Base-by-base conservation (phyloP, 2,329 filamentous ascomycete species). In the Endoconidiophora polonica region DNA sequence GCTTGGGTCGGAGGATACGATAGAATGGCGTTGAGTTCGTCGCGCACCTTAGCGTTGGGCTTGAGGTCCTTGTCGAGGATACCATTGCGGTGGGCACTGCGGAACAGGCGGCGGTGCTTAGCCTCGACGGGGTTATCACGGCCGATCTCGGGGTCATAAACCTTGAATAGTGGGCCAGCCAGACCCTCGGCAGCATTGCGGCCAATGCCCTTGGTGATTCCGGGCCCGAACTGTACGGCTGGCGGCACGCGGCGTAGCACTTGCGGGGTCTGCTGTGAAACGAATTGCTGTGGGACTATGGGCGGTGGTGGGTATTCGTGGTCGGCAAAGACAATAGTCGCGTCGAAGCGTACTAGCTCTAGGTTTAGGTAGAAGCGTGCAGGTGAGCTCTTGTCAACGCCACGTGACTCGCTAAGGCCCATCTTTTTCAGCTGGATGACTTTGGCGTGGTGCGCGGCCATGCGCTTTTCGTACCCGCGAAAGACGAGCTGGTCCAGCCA, bases 401-500 rank as follows among this genome's bases (percentile, higher is more conserved):
- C 61, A 24, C 22, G 33, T 9, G 37, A 36, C 26, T 54, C 52
- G 24, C 38, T 50, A 9, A 54, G 33, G 18, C 52, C 52, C 48
- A 51, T 73, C 67, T 6, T 64, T 62, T 24, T 65, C 64, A 6
- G 68, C 56, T 48, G 62, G 63, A 49, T 48, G 26, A 53, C 44
- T 33, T 52, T 54, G n/a, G 40, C 53, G 40, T 44, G 49, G 42
- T 44, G 53, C 77, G 52, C 79, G 73, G 52, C 49, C 40, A 53
- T 52, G 26, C 52, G 51, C 65, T 84, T 91, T 66, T 94, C 90
- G 53, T 94, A 81, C 47, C 83, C 83, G 39, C 90, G 80, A 62
- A 94, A 98, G 2, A 95, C 88, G 58, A 96, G 74, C 59, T 91
- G 85, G 62, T 98, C 91, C 41, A 98, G 74, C 93, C 91, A 98